Conservation (phyloP, 345 rosid genomes). For the Toxicodendron radicans region DNA sequence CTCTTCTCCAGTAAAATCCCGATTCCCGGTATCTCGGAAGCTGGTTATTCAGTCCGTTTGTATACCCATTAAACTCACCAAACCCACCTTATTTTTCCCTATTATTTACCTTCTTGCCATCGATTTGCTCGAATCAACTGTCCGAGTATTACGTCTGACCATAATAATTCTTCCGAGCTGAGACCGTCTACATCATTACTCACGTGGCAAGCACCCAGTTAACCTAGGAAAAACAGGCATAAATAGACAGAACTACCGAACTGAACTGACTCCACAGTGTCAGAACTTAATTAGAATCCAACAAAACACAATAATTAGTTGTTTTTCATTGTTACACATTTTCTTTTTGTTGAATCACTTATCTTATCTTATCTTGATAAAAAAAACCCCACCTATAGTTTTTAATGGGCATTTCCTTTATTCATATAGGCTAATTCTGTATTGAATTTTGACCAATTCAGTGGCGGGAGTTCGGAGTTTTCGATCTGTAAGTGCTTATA, state of each 20-base stretch:
- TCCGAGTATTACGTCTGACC: slow-evolving; percentile 38
- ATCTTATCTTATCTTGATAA: too few relatives aligned
- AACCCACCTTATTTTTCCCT: slow-evolving; percentile 3
- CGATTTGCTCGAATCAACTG: slow-evolving; percentile 12
- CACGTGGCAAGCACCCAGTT: slow-evolving; percentile 30
- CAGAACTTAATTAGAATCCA: background rate
- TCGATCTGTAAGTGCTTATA: slow-evolving; percentile 22
- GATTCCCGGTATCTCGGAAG: slow-evolving; percentile 13
- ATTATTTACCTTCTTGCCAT: slow-evolving; percentile 29
- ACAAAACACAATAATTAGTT: background rate
- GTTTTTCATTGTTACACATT: background rate
- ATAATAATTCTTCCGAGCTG: background rate
- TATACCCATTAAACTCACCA: background rate
- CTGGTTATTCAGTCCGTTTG: slow-evolving; percentile 15
- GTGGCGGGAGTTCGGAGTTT: slow-evolving; percentile 18
- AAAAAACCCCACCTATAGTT: too few relatives aligned
- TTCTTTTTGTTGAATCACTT: too few relatives aligned
- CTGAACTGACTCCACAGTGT: slow-evolving; percentile 2
- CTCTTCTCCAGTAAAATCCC: slow-evolving; percentile 1
- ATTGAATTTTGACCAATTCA: slow-evolving; percentile 1
- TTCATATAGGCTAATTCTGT: slow-evolving; percentile 26
- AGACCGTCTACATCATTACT: slow-evolving; percentile 21
- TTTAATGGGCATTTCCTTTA: slow-evolving; percentile 2
- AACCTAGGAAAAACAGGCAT: slow-evolving; percentile 24
- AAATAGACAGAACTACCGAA: slow-evolving; percentile 16